phyloP scores from a whole-genome alignment of 139 green algal genomes.

The Tetradesmus lagerheimii region DNA sequence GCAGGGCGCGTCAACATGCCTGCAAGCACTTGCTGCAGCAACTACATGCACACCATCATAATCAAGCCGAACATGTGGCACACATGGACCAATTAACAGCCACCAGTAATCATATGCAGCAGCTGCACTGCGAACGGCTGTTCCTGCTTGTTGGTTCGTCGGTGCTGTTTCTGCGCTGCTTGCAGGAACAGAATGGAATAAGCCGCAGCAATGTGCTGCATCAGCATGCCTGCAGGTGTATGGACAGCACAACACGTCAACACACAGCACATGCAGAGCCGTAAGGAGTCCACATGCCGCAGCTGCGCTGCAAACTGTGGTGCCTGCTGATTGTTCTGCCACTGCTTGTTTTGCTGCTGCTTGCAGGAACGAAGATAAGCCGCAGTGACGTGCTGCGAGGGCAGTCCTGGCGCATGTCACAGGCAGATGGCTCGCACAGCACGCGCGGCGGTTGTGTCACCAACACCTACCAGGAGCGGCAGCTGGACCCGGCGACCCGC shows the following conservation, averaged over 20 bases:
- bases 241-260: no score
- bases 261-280: neutral
- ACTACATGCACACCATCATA: no score
- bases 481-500: constrained; percentile 21
- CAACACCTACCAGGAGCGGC: constrained; percentile 24
- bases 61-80: no score
- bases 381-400: constrained; percentile 50
- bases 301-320: no score
- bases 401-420: constrained; percentile 50
- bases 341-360: no score
- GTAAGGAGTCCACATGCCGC: constrained; percentile 57
- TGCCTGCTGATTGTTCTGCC: no score
- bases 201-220: constrained; percentile 23
- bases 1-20: no score
- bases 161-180: neutral
- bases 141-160: no score
- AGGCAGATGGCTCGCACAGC: constrained; percentile 53
- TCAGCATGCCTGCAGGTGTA: neutral
- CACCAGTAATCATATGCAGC: no score
- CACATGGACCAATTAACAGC: no score
- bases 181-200: constrained; percentile 32
- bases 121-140: no score
- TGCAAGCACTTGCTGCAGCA: no score
- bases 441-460: constrained; percentile 56
- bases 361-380: constrained; percentile 29